Evolutionary conservation across 108 stramenopile species (phyloP), one percentile per base, ranked within the genome.

Genomic region (Stephanodiscus triporus): DNA sequence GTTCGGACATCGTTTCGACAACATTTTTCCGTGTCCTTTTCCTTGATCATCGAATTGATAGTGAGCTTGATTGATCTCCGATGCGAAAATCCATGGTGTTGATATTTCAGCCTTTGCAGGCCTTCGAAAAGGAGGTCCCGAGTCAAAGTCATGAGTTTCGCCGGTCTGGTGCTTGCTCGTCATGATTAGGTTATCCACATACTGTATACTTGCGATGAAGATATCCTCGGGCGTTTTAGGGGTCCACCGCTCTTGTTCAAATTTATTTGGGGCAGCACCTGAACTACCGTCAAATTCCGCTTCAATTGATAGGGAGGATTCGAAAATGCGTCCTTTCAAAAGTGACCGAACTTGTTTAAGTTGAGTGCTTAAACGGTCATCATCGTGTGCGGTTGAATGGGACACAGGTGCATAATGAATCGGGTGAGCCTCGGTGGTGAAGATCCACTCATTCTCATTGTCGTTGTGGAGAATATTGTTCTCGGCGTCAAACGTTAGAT

Each of bases 351-450:
- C 50, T 56, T 57, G 63, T 7, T 57, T 45, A 34, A 76, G 64
- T 59, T 72, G 70, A 7, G 42, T 60, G n/a, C 27, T 14, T 19
- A 68, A 22, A 34, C 55, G 32, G 6, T 60, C 54, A 27, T 42
- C 67, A 37, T 47, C 38, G 36, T n/a, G 30, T 14, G 22, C 20
- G 19, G 38, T 59, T 24, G 50, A 19, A 2, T 51, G 58, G 9
- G 27, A 8, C 9, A 49, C 49, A 32, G 79, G 72, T 29, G 62
- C 85, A 60, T 81, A 56, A 61, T 93, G 89, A 70, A 98, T 82
- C 6, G 96, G 96, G 72, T 99, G 98, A 9, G 97, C 98, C 85
- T 99, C 98, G 5, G 98, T 99, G 40, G 96, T 97, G 66, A 99
- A 97, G 16, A 97, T 84, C 87, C 90, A 95, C 13, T 90, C 85